Evolutionary conservation across 1,139 yeast species (phyloP), one percentile per base, ranked within the genome.

Genomic region (Yamadazyma triangularis): DNA sequence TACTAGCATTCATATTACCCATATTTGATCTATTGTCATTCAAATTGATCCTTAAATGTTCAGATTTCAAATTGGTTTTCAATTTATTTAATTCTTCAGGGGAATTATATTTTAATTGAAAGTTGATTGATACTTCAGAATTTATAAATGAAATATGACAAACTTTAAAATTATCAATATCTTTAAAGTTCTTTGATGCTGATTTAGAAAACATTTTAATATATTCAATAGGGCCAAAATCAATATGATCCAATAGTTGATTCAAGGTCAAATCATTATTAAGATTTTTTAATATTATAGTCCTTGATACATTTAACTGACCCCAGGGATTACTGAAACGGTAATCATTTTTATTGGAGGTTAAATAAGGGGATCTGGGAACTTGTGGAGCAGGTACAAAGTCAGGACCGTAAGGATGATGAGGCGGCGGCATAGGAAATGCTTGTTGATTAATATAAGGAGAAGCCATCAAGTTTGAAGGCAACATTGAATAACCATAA

Each of bases 221-320:
- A 42, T 58, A 60, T 44, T 68, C 73, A 23, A 68, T 64, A 3
- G 74, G 73, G 3, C 73, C 74, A 38, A 47, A 53, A 33, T 65
- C 69, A 25, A 68, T 51, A 14, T 50, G 45, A 36, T 61, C 48
- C 27, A 68, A 48, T 16, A 68, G 47, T 18, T 62, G 58, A 28
- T 50, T 45, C 26, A 67, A 43, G 1, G 58, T 29, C 22, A 65
- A 40, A 15, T 50, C 51, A 14, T 49, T 44, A 28, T 47, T 41
- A 27, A 68, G 44, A 38, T 65, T 56, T 31, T 49, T 55, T 26
- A 68, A 42, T 8, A 64, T 48, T 6, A 67, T 54, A 1, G 73
- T 67, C 28, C 74, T 48, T 11, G 71, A 60, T 24, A 62, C 41
- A 35, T 60, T 58, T 27, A 62, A 44, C 38, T 56, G 63, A 39